phyloP scores from a whole-genome alignment of 495 filamentous ascomycete genomes.

The Elasticomyces elasticus region DNA sequence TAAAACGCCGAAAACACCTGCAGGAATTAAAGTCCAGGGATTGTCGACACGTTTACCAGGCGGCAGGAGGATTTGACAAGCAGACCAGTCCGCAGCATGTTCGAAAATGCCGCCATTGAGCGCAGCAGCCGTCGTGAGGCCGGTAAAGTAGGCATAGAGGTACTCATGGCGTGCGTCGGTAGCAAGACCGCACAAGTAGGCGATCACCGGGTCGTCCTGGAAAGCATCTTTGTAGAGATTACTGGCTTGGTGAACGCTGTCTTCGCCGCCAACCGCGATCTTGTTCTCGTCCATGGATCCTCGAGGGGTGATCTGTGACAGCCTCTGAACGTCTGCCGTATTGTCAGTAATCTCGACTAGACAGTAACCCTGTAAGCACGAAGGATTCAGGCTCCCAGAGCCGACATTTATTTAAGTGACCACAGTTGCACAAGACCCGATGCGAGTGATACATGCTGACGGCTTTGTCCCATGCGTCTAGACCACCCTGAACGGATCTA shows the following conservation, averaged over 20 bases:
- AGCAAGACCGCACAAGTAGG: slow-evolving; percentile 1
- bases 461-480: too few species aligned
- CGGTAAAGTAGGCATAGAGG: not conserved
- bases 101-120: slow-evolving; percentile 14
- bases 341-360: too few species aligned
- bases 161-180: not conserved
- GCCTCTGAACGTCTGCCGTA: too few species aligned
- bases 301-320: too few species aligned
- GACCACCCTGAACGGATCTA: too few species aligned
- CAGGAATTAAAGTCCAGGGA: slow-evolving; percentile 7
- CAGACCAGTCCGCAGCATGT: slow-evolving; percentile 8
- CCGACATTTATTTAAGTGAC: too few species aligned
- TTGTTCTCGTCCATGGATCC: not conserved
- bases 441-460: too few species aligned
- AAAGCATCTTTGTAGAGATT: not conserved
- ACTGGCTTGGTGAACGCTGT: not conserved
- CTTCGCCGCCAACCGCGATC: not conserved
- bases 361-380: too few species aligned
- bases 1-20: slow-evolving; percentile 3
- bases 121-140: not conserved
- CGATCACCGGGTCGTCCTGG: slow-evolving; percentile 6
- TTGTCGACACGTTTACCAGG: slow-evolving; percentile 14
- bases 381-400: too few species aligned
- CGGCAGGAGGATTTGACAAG: slow-evolving; percentile 5
- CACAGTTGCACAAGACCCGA: too few species aligned